Percentiles rank a stretch among this genome's conserved stretches.
Evolutionary conservation across 2,329 filamentous ascomycete species (phyloP).

Genomic region (Didymella glomerata): DNA sequence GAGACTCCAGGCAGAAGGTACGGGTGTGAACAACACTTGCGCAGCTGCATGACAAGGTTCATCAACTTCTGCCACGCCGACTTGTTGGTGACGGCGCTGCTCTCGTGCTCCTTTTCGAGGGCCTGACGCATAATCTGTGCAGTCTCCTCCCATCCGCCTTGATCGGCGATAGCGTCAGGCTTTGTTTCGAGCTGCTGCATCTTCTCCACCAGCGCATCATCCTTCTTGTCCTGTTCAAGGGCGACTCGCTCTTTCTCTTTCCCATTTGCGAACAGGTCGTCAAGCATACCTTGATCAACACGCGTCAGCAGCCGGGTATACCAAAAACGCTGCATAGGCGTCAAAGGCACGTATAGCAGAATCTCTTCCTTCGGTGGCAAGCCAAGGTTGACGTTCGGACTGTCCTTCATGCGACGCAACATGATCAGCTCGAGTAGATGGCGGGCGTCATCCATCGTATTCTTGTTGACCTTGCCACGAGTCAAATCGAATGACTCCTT

Average conservation of each 20-base stretch:
- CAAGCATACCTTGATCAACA: slow-evolving; percentile 60
- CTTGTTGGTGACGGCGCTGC: slow-evolving; percentile 32
- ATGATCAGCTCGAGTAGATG: slow-evolving; percentile 65
- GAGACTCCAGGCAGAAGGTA: slow-evolving; percentile 59
- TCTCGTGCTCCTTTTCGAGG: slow-evolving; percentile 57
- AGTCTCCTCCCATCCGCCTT: slow-evolving; percentile 69
- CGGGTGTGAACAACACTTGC: slow-evolving; percentile 65
- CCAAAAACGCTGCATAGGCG: slow-evolving; percentile 66
- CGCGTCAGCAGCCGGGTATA: slow-evolving; percentile 66
- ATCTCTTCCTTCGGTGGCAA: slow-evolving; percentile 67
- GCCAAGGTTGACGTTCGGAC: slow-evolving; percentile 62
- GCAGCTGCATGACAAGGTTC: slow-evolving; percentile 65
- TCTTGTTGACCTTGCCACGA: slow-evolving; percentile 62
- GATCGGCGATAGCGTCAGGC: slow-evolving; percentile 10
- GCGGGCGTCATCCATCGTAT: slow-evolving; percentile 63
- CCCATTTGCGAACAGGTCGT: slow-evolving; percentile 61
- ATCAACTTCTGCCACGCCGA: slow-evolving; percentile 60
- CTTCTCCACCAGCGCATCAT: slow-evolving; percentile 45
- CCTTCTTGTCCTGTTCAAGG: slow-evolving; percentile 50
- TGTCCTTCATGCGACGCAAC: slow-evolving; percentile 66
- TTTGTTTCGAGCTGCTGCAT: slow-evolving; percentile 42
- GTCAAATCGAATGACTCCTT: slow-evolving; percentile 65
- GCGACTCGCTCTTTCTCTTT: slow-evolving; percentile 56
- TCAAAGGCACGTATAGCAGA: slow-evolving; percentile 65
- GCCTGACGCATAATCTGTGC: slow-evolving; percentile 96